Base-by-base conservation (phyloP, 352 stramenopile species). In the Phytopythium montanum region DNA sequence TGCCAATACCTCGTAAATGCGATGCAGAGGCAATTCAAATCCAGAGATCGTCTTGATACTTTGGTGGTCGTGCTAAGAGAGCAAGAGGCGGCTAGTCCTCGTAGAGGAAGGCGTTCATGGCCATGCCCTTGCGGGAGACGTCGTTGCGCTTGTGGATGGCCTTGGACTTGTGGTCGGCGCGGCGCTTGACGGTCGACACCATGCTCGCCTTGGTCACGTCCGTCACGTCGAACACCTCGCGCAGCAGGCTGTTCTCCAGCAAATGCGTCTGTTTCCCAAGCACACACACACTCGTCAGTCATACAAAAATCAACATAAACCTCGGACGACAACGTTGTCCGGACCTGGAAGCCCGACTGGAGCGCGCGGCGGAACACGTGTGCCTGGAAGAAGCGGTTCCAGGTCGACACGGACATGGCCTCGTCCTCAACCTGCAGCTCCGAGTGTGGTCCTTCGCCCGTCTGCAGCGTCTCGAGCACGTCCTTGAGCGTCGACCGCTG, bases 401-500 rank as follows among this genome's bases (percentile, higher is more conserved):
- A 90, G 7, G 76, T 84, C 8, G 72, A 80, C 12, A 90, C 52
- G 0, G 67, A 72, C 19, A 89, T 58, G 29, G 66, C 82, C 58
- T 87, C 75, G 50, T 72, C 68, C 26, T 84, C 76, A 54, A 73
- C 61, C 33, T 85, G 73, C n/a, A 87, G 55, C 23, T 82, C 79
- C 26, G 80, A 66, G 41, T 80, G 69, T 3, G 79, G 79, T 8
- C 79, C 79, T 48, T 86, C 73, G 39, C 79, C 79, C 10, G 73
- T 81, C 10, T 64, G 61, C 21, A 89, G 56, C 39, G 79, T 87
- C 65, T 87, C 76, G 41, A 90, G 60, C 26, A 90, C 79, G 44
- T 87, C 76, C 54, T 90, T 90, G 38, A 90, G 64, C 63, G 77
- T 77, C 59, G 76, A 87, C 12, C 79, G 70, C 58, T 90, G 79